phyloP scores from a whole-genome alignment of 139 green algal species.

The Tetradesmus obliquus region DNA sequence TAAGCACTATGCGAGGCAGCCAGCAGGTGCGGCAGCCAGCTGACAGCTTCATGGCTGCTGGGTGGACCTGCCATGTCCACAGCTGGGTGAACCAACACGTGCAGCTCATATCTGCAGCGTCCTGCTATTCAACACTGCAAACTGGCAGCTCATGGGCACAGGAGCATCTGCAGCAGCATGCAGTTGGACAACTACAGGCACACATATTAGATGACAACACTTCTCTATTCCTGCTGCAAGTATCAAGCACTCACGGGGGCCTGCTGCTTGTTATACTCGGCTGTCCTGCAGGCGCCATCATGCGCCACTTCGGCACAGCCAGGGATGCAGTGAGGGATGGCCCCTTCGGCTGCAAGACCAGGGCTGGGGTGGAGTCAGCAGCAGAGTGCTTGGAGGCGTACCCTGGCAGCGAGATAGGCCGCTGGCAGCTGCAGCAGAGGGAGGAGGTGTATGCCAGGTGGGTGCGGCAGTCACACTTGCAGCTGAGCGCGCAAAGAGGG shows the following conservation, averaged over 20 bases:
- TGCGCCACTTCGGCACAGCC: slow-evolving; percentile 65
- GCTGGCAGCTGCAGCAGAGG: slow-evolving; percentile 69
- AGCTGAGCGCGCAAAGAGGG: neutral
- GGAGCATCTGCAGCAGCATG: neutral
- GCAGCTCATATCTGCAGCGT: neutral
- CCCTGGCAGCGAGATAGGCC: slow-evolving; percentile 65
- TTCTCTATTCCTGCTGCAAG: no score
- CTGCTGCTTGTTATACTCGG: neutral
- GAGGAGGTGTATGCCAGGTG: slow-evolving; percentile 78
- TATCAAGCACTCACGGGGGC: neutral
- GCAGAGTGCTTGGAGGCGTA: slow-evolving; percentile 61
- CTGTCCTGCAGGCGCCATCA: slow-evolving; percentile 49
- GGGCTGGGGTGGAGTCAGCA: slow-evolving; percentile 53
- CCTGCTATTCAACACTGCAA: no score
- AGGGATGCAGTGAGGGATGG: slow-evolving; percentile 59
- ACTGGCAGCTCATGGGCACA: no score
- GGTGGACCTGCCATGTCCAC: no score
- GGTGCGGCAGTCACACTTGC: neutral
- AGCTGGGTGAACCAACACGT: neutral
- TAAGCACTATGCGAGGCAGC: slow-evolving; percentile 70
- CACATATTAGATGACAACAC: no score
- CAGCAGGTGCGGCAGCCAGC: slow-evolving; percentile 56
- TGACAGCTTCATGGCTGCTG: neutral
- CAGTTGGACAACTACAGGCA: neutral
- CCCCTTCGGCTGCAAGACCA: slow-evolving; percentile 61